phyloP scores from a whole-genome alignment of 768 basidiomycete species.

The Pulveroboletus frians region DNA sequence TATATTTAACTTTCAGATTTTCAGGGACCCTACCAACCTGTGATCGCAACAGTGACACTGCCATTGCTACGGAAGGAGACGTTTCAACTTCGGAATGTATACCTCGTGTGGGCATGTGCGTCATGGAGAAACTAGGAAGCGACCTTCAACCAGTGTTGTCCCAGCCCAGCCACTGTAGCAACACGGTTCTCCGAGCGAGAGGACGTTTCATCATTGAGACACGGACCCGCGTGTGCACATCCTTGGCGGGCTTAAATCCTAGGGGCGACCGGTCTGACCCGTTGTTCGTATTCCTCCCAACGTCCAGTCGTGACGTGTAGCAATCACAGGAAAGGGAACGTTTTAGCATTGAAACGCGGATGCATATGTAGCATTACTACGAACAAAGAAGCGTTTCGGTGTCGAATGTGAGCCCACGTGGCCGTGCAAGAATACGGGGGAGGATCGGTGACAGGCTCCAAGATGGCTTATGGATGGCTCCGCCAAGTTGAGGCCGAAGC shows the following conservation, averaged over 20 bases:
- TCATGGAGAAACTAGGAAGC: conserved; percentile 9
- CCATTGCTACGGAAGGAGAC: conserved; percentile 19
- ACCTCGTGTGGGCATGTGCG: conserved; percentile 24
- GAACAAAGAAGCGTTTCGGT: background rate
- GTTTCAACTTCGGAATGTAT: background rate
- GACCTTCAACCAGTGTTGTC: background rate
- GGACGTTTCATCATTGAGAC: background rate
- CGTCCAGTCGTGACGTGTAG: conserved; percentile 26
- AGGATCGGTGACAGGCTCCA: conserved; percentile 26
- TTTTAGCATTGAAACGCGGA: background rate
- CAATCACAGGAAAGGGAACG: conserved; percentile 20
- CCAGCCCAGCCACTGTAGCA: background rate
- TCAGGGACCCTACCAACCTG: conserved; percentile 47
- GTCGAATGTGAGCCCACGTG: background rate
- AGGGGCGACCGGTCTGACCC: background rate
- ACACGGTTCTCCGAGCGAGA: background rate
- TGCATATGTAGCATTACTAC: conserved; percentile 17
- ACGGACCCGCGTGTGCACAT: background rate
- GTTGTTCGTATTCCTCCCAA: background rate
- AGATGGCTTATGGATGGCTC: conserved; percentile 22
- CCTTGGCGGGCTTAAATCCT: background rate
- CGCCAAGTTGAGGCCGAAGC: background rate
- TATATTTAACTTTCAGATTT: background rate
- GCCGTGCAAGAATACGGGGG: conserved; percentile 50
- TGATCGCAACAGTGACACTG: conserved; percentile 55